A percentile compares a stretch with the other conserved stretches of the same genome.
These are phyloP conservation scores for Pichia rugopelliculosa DNA, from an alignment of 805 yeast genomes.

Conservation along the genomic window DNA sequence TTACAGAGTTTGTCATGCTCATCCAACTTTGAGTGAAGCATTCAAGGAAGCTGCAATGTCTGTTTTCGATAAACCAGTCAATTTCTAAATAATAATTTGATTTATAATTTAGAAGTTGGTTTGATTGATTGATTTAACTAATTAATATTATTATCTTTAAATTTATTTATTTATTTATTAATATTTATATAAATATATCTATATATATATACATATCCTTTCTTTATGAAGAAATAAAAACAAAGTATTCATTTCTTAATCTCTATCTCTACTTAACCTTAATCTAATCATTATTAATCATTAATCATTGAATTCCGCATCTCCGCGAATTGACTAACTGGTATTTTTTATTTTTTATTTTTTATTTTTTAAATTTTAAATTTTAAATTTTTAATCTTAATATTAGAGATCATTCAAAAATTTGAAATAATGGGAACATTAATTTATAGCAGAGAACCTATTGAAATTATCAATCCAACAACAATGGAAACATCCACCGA, in stretches of 20 bases:
- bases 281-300: too few relatives aligned
- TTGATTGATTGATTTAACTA: background rate
- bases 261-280: too few relatives aligned
- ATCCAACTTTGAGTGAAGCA: conserved; percentile 96
- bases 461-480: background rate
- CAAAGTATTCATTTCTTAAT: too few relatives aligned
- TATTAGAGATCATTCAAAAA: background rate
- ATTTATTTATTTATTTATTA: too few relatives aligned
- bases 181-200: too few relatives aligned
- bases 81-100: conserved; percentile 61
- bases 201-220: too few relatives aligned
- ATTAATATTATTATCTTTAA: too few relatives aligned
- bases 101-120: too few relatives aligned
- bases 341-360: background rate
- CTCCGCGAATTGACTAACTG: background rate
- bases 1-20: conserved; percentile 97
- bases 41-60: conserved; percentile 97
- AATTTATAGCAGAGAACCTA: background rate
- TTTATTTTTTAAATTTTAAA: too few relatives aligned
- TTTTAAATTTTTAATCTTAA: too few relatives aligned
- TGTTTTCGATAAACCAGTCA: conserved; percentile 85
- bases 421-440: background rate
- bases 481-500: conserved; percentile 37
- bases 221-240: too few relatives aligned
- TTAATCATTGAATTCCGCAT: background rate